These are phyloP conservation scores for Asterionellopsis glacialis DNA, from an alignment of 108 stramenopile species.

Conservation along the genomic window DNA sequence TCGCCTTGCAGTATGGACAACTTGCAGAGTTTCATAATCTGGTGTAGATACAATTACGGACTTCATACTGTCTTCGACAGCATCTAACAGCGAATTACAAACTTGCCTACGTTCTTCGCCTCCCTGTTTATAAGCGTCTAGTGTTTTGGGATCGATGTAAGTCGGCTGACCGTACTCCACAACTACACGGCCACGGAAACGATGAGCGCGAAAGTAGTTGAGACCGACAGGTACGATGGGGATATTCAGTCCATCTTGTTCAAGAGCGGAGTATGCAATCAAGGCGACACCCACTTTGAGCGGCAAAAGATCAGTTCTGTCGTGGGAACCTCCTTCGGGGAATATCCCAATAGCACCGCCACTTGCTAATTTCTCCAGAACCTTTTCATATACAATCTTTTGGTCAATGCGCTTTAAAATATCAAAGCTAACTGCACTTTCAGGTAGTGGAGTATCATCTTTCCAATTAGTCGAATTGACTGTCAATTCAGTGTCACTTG, in stretches of 20 bases:
- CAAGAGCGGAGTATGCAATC: conserved; percentile 91
- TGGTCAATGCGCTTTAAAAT: conserved; percentile 83
- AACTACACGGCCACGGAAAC: conserved; percentile 85
- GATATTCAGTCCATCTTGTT: conserved; percentile 84
- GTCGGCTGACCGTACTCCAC: conserved; percentile 87
- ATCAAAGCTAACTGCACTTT: conserved; percentile 58
- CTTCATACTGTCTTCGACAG: conserved; percentile 89
- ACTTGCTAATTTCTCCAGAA: conserved; percentile 66
- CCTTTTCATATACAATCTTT: conserved; percentile 78
- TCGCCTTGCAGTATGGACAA: conserved; percentile 92
- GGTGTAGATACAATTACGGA: conserved; percentile 92
- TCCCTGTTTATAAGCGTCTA: conserved; percentile 59
- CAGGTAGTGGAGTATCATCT: conserved; percentile 16
- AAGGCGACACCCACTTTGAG: conserved; percentile 97
- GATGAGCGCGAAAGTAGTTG: conserved; percentile 94
- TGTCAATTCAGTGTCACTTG: conserved; percentile 36
- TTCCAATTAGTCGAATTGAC: conserved; percentile 25
- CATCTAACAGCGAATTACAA: conserved; percentile 76
- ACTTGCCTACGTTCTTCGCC: conserved; percentile 66
- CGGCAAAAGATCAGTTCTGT: conserved; percentile 94
- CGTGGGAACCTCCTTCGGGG: conserved; percentile 98
- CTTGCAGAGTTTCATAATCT: conserved; percentile 89
- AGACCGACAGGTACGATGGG: conserved; percentile 97
- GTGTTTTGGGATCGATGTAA: conserved; percentile 66
- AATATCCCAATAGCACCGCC: conserved; percentile 91